phyloP scores from a whole-genome alignment of 768 basidiomycete species.

The Auriscalpium microsporum region DNA sequence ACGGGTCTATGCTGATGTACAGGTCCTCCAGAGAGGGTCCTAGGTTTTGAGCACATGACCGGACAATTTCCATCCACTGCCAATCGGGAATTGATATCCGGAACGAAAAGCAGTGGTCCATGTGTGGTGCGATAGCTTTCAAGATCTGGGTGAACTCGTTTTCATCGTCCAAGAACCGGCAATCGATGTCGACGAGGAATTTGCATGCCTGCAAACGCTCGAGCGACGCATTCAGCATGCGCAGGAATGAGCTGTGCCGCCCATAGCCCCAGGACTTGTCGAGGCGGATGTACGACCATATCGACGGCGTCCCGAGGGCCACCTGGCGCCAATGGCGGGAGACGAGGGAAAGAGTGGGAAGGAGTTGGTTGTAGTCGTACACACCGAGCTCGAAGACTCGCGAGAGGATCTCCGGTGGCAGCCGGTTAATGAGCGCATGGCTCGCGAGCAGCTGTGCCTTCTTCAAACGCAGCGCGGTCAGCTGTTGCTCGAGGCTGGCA shows the following conservation, averaged over 20 bases:
- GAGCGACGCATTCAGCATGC: constrained; percentile 17
- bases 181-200: constrained; percentile 22
- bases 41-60: constrained; percentile 14
- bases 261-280: constrained; percentile 19
- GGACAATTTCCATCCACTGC: constrained; percentile 20
- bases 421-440: constrained; percentile 19
- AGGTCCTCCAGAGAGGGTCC: constrained; percentile 22
- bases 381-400: constrained; percentile 24
- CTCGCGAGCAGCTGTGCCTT: constrained; percentile 17
- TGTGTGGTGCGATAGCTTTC: constrained; percentile 20
- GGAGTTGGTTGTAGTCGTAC: constrained; percentile 17
- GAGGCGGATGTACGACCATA: constrained; percentile 25
- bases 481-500: constrained; percentile 17
- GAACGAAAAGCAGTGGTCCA: constrained; percentile 24
- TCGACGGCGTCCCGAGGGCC: constrained; percentile 17
- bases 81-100: constrained; percentile 21
- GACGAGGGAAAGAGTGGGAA: constrained; percentile 18
- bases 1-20: constrained; percentile 21
- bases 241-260: constrained; percentile 19
- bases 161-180: constrained; percentile 17
- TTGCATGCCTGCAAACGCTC: constrained; percentile 22
- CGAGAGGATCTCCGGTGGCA: constrained; percentile 23
- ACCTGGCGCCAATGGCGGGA: constrained; percentile 21
- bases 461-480: constrained; percentile 16
- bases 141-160: constrained; percentile 19